Conservation (phyloP, 2,329 filamentous ascomycete genomes). For the Colletotrichum truncatum region DNA sequence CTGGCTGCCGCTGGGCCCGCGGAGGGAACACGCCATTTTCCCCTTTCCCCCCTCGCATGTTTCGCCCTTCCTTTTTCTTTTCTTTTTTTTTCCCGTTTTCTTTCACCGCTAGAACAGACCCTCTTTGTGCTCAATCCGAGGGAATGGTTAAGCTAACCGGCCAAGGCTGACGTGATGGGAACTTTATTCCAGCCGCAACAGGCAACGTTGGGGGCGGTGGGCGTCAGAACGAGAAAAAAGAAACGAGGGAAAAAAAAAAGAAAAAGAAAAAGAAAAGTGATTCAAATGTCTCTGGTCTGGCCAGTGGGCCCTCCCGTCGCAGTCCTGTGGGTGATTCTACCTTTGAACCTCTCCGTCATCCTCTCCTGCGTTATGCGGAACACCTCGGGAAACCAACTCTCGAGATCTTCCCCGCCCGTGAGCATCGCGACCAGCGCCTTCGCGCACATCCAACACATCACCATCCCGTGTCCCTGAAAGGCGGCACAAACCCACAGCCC, state of each 20-base stretch:
- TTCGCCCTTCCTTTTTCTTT: not conserved
- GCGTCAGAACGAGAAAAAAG: too few relatives aligned
- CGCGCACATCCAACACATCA: slow-evolving; percentile 67
- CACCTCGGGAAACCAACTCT: slow-evolving; percentile 61
- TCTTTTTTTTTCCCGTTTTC: not conserved
- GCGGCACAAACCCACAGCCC: slow-evolving; percentile 65
- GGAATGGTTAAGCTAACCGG: slow-evolving; percentile 26
- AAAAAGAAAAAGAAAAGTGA: too few relatives aligned
- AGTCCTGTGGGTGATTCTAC: slow-evolving; percentile 5
- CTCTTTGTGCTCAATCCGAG: slow-evolving; percentile 3
- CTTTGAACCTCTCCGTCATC: slow-evolving; percentile 37
- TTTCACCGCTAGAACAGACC: slow-evolving; percentile 18
- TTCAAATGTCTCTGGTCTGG: not conserved
- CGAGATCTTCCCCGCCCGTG: slow-evolving; percentile 42
- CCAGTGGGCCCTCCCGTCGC: not conserved
- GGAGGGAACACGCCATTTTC: not conserved
- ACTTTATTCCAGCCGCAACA: slow-evolving; percentile 1
- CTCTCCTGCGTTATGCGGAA: slow-evolving; percentile 59
- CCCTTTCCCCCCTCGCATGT: not conserved
- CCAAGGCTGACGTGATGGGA: slow-evolving; percentile 12
- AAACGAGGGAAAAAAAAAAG: too few relatives aligned
- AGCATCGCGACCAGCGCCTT: slow-evolving; percentile 67
- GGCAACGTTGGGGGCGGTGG: not conserved
- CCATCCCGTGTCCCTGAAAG: slow-evolving; percentile 76
- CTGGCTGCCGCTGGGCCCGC: not conserved